A percentile compares a stretch with the other conserved stretches of the same genome.
Evolutionary conservation across 106 monocot genomes (phyloP).

Genomic region (Dioscorea dumetorum): DNA sequence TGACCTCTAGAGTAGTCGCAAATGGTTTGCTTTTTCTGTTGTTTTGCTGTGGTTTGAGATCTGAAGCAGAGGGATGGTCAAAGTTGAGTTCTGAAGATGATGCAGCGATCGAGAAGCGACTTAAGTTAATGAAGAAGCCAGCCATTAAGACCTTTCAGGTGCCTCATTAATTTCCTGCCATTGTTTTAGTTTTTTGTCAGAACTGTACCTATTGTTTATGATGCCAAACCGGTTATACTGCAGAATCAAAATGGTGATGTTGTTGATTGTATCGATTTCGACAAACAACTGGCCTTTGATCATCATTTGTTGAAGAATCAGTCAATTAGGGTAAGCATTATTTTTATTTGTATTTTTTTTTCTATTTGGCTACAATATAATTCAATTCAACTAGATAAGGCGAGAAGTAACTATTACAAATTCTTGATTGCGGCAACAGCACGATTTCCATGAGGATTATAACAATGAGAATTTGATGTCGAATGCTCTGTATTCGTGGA

Average conservation of each 20-base stretch:
- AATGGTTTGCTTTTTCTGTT: background rate
- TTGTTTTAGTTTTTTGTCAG: too few relatives aligned
- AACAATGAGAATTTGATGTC: background rate
- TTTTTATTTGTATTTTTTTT: background rate
- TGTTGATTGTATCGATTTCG: background rate
- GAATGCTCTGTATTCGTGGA: background rate
- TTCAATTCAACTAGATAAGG: background rate
- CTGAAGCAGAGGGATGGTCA: background rate
- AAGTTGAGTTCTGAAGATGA: background rate
- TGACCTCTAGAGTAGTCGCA: background rate
- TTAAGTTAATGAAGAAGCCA: background rate
- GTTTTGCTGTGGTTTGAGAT: background rate
- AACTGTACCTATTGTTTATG: background rate
- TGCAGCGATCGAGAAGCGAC: background rate
- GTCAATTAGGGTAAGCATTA: background rate
- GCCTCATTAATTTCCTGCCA: background rate
- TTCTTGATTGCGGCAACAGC: background rate
- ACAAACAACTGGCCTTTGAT: background rate
- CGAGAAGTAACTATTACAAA: background rate
- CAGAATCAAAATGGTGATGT: background rate
- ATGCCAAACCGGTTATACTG: background rate
- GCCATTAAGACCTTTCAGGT: slow-evolving; percentile 2
- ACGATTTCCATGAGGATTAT: background rate
- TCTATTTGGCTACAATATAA: background rate
- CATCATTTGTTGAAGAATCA: slow-evolving; percentile 2